Evolutionary conservation across 345 rosid genomes (phyloP), one percentile per base, ranked within the genome.

Genomic region (Mercurialis annua): DNA sequence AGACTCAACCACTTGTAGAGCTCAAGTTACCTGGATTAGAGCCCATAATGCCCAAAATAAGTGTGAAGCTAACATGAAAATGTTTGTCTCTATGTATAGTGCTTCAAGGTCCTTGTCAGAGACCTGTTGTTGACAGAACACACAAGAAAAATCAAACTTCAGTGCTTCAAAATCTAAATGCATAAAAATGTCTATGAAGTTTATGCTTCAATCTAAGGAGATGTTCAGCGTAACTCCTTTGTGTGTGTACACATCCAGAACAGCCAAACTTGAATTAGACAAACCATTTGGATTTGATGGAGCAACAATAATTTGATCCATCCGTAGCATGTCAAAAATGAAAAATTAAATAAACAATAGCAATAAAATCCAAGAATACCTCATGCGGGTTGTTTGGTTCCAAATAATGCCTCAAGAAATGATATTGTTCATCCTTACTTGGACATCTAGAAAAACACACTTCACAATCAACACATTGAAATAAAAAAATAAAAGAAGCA

Each of bases 41-140:
- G 92, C 95, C 99, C 99, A 94, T 68, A 89, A 72, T 7, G 98
- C 95, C 99, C 98, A 94, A 75, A 77, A 82, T 56, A 94, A 43
- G 81, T 94, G 96, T 23, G 97, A 81, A 54, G 95, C 96, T 72
- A 91, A 65, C 82, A 81, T 87, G 74, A 71, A 91, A 2, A 86
- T 83, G 62, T 87, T 89, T 62, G 95, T 2, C 85, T 94, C 97
- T 1, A 87, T 64, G 26, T 77, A 81, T 14, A 89, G 81, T 44
- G 86, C 79, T 76, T 87, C 86, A 5, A 94, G 76, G 66, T 91
- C 96, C 67, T 60, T 66, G n/a, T 73, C 77, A 4, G 85, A 55
- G 48, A 83, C 99, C 97, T 91, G 64, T 17, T 8, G 50, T 24
- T 26, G 4, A 8, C 4, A 23, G 8, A 16, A 61, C 12, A 43